A percentile compares a stretch with the other conserved stretches of the same genome.
phyloP scores from a whole-genome alignment of 202 grass and related monocot species.

The Eragrostis tef region DNA sequence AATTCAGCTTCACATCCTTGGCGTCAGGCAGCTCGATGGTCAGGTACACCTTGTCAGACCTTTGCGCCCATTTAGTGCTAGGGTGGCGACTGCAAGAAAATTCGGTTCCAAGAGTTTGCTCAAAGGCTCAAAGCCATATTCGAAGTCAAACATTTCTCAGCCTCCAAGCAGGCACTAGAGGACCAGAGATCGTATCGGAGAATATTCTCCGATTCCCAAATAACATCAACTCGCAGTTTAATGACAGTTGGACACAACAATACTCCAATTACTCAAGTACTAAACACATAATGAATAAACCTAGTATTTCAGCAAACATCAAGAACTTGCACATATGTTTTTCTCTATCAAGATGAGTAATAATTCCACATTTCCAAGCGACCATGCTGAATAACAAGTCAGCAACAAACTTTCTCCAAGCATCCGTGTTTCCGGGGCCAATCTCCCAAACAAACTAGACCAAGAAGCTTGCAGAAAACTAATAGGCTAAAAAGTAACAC shows the following conservation, averaged over 20 bases:
- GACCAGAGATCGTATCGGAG: not conserved
- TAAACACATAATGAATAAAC: not conserved
- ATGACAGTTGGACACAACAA: not conserved
- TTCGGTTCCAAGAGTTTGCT: not conserved
- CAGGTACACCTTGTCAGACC: conserved; percentile 72
- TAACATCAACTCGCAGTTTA: not conserved
- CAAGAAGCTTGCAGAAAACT: not conserved
- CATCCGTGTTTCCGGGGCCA: not conserved
- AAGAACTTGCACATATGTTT: not conserved
- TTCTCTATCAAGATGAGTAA: not conserved
- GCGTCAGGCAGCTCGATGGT: conserved; percentile 82
- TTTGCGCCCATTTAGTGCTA: conserved; percentile 86
- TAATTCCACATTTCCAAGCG: conserved; percentile 9
- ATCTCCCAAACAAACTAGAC: not conserved
- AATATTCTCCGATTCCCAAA: not conserved
- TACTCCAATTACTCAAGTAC: not conserved
- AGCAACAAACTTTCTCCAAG: not conserved
- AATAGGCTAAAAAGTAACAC: not conserved
- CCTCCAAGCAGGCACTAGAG: not conserved
- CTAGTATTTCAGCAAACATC: not conserved
- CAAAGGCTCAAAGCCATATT: conserved; percentile 12
- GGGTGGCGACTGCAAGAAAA: conserved; percentile 72
- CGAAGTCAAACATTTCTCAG: not conserved
- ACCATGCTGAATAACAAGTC: not conserved
- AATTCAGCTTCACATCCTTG: conserved; percentile 85